A percentile compares a stretch with the other conserved stretches of the same genome.
Evolutionary conservation across 148 eudicot genomes (phyloP).

Genomic region (Chenopodium berlandieri): DNA sequence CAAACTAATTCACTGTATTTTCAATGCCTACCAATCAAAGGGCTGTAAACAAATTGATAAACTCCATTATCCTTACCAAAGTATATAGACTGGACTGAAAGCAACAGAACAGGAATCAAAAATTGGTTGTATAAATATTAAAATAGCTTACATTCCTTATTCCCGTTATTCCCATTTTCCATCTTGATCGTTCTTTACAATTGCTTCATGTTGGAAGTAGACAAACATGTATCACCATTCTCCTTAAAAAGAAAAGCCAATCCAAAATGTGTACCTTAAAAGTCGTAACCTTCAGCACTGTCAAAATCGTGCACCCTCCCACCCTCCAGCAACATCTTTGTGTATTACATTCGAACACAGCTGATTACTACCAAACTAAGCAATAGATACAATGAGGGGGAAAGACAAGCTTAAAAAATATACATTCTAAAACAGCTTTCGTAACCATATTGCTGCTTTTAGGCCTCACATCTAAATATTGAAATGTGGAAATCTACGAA

Average conservation of each 20-base stretch:
- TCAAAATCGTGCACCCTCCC: background rate
- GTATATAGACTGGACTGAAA: background rate
- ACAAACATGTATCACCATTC: background rate
- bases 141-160: background rate
- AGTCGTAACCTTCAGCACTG: background rate
- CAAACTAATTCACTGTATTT: no score
- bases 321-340: background rate
- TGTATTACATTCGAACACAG: background rate
- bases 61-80: background rate
- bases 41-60: no score
- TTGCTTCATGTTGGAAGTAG: background rate
- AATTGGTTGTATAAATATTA: background rate
- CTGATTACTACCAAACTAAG: background rate
- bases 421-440: conserved; percentile 3
- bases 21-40: no score
- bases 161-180: background rate
- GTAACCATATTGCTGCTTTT: background rate
- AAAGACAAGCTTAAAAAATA: background rate
- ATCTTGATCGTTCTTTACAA: background rate
- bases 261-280: conserved; percentile 1
- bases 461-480: background rate
- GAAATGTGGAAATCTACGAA: background rate
- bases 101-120: background rate
- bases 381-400: background rate
- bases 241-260: background rate